Evolutionary conservation across 345 rosid species (phyloP).

Genomic region (sweet orange (Citrus sinensis)): DNA sequence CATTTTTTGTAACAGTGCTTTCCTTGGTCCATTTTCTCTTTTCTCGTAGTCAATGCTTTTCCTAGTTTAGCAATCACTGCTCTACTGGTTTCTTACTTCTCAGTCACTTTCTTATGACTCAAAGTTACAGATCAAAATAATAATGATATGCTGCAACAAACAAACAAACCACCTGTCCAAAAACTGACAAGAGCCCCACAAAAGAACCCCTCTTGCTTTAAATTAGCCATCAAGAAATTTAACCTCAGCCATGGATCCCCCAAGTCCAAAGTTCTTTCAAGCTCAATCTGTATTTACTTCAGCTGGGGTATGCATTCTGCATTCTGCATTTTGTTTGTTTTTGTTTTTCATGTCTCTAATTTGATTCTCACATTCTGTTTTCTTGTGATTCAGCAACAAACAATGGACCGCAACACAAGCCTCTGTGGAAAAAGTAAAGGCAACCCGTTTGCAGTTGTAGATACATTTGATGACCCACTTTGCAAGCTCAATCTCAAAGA

Average conservation of each 20-base stretch:
- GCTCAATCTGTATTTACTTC: slow-evolving; percentile 33
- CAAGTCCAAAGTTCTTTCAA: slow-evolving; percentile 39
- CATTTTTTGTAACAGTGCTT: not conserved
- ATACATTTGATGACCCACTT: slow-evolving; percentile 50
- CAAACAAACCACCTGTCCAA: not conserved
- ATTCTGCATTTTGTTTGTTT: slow-evolving; percentile 1
- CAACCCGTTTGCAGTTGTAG: slow-evolving; percentile 48
- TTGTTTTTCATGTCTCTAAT: not conserved
- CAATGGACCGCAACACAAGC: slow-evolving; percentile 28
- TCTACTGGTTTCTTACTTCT: slow-evolving; percentile 14
- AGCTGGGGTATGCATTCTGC: slow-evolving; percentile 25
- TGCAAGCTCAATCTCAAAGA: slow-evolving; percentile 74
- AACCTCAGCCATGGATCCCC: slow-evolving; percentile 41
- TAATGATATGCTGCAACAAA: not conserved
- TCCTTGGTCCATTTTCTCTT: not conserved
- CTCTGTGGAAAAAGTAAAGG: slow-evolving; percentile 33
- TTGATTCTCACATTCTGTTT: not conserved
- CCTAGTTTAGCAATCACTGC: slow-evolving; percentile 19
- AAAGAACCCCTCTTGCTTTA: not conserved
- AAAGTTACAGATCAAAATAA: slow-evolving; percentile 13
- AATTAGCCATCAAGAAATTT: not conserved
- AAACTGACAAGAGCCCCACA: not conserved
- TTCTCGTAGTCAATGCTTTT: slow-evolving; percentile 22
- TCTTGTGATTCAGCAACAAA: slow-evolving; percentile 32
- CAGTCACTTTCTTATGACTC: slow-evolving; percentile 29